Evolutionary conservation across 371 early-diverging fungal genomes (phyloP), one percentile per base, ranked within the genome.

Genomic region (Mortierella sp.): DNA sequence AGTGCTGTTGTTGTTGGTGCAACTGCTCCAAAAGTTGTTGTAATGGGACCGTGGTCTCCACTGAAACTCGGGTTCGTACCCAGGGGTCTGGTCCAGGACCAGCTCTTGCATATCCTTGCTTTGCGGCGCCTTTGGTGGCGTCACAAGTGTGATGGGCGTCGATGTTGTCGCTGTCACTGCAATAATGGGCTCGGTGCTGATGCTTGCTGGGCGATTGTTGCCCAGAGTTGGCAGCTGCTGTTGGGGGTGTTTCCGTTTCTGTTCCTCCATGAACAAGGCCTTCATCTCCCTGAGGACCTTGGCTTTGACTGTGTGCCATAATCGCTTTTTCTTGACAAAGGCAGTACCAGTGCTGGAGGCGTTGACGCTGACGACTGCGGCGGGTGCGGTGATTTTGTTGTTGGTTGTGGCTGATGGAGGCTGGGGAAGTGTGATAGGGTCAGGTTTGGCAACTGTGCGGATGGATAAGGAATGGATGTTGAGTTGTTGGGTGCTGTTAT

Each of bases 271-370:
- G 49, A 78, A 84, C 11, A 81, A 72, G 4, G 70, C 51, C 44
- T 79, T 78, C 85, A 85, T 85, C 29, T 81, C 72, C n/a, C 70
- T 84, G 32, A 84, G 63, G 0, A 75, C 77, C 44, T 65, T 77
- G 46, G 75, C 71, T 16, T 65, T 77, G 46, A 72, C 71, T 16
- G 72, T 27, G 21, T 76, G 58, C 85, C 76, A 76, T 41, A 79
- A 77, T 48, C 85, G 65, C 48, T 73, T 75, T 63, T 75, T 75
- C 48, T 75, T 77, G 12, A 49, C 6, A 21, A 21, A 16, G 5
- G 16, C 51, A 51, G 51, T 2, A 5, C 51, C 5, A 18, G 51
- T 21, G 21, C 51, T 2, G 41, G 56, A 24, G 44, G 10, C 54
- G 29, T 18, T 72, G 7, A 51, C 35, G 16, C 29, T 55, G 27